Base-by-base conservation (phyloP, 192 early-diverging fungal species). In the Coemansia sp. region DNA sequence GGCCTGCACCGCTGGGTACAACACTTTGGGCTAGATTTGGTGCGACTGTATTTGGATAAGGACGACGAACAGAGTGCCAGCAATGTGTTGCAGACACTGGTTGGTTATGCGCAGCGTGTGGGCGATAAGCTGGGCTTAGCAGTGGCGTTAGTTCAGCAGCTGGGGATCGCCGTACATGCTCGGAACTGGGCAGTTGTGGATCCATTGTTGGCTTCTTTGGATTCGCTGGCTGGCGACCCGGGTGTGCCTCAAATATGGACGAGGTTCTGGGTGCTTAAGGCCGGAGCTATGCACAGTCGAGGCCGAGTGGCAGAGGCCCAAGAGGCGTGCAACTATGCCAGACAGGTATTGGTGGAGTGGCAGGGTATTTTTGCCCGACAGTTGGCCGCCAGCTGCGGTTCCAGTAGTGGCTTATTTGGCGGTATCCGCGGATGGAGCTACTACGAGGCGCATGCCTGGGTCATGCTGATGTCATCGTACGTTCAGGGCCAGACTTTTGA, bases 371-470 rank as follows among this genome's bases (percentile, higher is more conserved):
- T 82, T 68, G 79, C 70, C 12, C 21, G 42, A 7, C 62, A 62
- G 41, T 34, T 73, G 21, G 65, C 72, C 1, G 42, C 21, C 0
- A 63, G 58, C 25, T 10, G 58, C n/a, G 61, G 62, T 3, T n/a
- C 71, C 0, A 45, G 70, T 37, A 72, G 64, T 36, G 79, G 74
- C 15, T 70, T 69, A 12, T 44, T 44, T 41, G 34, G 57, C 17
- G 42, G 51, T 63, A 62, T 34, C 32, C 61, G 64, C 2, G 68
- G 79, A 0, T 73, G 74, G 64, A 66, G 67, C 34, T 82, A 82
- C 59, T 82, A 76, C 42, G 79, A 82, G 50, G 70, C 74, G 0
- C 79, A 82, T 62, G 79, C 70, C 2, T 82, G 79, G 79, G 71
- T 69, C 3, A 82, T 82, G 74, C 71, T 82, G 5, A 66, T 76